Conservation (phyloP, 257 asterid genomes). For the Verbena officinalis region DNA sequence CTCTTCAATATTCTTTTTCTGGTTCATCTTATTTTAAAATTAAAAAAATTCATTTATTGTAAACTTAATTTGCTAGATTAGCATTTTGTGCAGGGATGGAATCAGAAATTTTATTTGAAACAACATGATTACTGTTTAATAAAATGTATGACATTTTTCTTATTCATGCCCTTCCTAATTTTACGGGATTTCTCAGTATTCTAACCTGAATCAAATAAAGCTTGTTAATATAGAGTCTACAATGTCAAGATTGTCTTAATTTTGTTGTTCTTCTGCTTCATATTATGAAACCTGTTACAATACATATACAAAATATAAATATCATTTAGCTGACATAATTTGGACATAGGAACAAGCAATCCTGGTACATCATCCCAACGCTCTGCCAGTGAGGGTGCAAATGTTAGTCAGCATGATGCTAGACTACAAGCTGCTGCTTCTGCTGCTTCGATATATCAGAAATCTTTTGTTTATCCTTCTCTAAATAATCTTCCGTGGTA, state of each 20-base stretch:
- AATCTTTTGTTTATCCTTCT: constrained; percentile 94
- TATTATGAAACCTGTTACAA: not conserved
- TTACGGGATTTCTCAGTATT: not conserved
- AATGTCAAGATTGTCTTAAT: constrained; percentile 7
- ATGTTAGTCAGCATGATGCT: constrained; percentile 64
- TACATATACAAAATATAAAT: constrained; percentile 12
- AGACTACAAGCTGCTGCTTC: constrained; percentile 89
- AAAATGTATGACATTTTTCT: no score
- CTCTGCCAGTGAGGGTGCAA: constrained; percentile 41
- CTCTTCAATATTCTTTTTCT: no score
- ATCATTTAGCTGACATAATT: constrained; percentile 27
- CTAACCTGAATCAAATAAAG: constrained; percentile 6
- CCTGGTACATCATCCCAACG: constrained; percentile 65
- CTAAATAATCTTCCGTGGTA: constrained; percentile 59
- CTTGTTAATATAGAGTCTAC: not conserved
- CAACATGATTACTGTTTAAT: no score
- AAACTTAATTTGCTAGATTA: no score
- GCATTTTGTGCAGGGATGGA: no score
- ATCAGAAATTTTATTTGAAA: no score
- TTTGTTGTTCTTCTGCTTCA: constrained; percentile 20
- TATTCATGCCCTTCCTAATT: not conserved
- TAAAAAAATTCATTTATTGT: no score
- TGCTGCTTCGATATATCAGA: constrained; percentile 78
- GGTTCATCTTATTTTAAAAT: no score
- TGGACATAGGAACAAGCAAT: constrained; percentile 57